Evolutionary conservation across 768 basidiomycete species (phyloP).

Genomic region (Tulasnella calospora): DNA sequence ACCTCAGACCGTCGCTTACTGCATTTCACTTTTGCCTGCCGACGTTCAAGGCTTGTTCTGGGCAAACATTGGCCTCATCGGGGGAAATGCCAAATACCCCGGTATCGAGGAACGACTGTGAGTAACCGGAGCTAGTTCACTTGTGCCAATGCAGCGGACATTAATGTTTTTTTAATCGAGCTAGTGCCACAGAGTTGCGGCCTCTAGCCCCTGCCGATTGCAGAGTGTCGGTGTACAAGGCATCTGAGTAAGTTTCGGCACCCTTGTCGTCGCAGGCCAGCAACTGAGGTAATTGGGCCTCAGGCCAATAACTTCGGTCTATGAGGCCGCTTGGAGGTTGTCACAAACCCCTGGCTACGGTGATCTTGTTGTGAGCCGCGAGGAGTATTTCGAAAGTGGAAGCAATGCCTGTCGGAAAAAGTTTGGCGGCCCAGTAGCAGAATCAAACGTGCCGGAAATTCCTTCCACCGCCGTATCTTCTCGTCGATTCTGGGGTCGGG

Average conservation of each 20-base stretch:
- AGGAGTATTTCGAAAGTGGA: constrained; percentile 82
- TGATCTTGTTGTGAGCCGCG: constrained; percentile 58
- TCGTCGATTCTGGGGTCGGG: not conserved
- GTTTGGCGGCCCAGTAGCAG: constrained; percentile 46
- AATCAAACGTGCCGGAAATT: not conserved
- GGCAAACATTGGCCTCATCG: constrained; percentile 87
- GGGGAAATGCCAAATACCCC: constrained; percentile 71
- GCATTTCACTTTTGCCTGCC: constrained; percentile 68
- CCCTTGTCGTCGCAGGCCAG: constrained; percentile 5
- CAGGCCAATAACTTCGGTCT: constrained; percentile 65
- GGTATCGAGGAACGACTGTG: constrained; percentile 75
- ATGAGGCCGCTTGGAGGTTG: constrained; percentile 56
- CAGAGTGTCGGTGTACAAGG: constrained; percentile 67
- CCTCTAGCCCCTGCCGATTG: constrained; percentile 76
- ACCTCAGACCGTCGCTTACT: constrained; percentile 64
- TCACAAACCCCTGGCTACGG: constrained; percentile 50
- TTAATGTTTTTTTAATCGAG: constrained; percentile 8
- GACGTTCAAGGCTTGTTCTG: constrained; percentile 92
- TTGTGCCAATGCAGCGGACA: constrained; percentile 27
- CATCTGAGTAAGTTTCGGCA: constrained; percentile 57
- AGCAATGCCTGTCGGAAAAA: constrained; percentile 69
- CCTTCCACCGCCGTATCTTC: not conserved
- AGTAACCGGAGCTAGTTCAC: constrained; percentile 34
- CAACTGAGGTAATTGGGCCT: not conserved
- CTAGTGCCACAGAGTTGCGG: constrained; percentile 67